phyloP scores from a whole-genome alignment of 1,139 yeast genomes.

The Saccharomyces hybrid region DNA sequence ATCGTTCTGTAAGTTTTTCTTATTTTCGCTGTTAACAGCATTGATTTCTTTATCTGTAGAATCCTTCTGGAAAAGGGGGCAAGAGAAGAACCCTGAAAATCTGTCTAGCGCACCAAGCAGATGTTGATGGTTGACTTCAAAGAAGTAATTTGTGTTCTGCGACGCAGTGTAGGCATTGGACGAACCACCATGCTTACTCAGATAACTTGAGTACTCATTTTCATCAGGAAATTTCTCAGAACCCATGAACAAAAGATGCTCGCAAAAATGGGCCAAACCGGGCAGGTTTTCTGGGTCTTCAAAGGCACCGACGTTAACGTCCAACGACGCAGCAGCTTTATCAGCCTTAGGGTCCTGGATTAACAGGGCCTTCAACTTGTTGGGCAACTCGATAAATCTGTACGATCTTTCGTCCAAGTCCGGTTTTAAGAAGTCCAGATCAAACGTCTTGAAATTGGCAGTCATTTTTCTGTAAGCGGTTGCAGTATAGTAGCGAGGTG shows the following conservation, averaged over 20 bases:
- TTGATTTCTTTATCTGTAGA: slow-evolving; percentile 88
- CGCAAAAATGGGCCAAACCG: slow-evolving; percentile 95
- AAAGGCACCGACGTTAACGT: slow-evolving; percentile 85
- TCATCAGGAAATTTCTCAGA: slow-evolving; percentile 86
- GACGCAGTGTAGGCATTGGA: slow-evolving; percentile 85
- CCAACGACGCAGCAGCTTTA: slow-evolving; percentile 86
- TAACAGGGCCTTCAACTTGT: slow-evolving; percentile 64
- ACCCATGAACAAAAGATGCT: slow-evolving; percentile 95
- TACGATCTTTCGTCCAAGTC: slow-evolving; percentile 70
- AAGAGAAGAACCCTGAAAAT: slow-evolving; percentile 84
- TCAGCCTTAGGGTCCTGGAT: slow-evolving; percentile 83
- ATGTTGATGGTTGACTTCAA: slow-evolving; percentile 70
- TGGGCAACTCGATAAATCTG: slow-evolving; percentile 56
- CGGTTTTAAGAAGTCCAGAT: slow-evolving; percentile 42
- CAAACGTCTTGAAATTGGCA: slow-evolving; percentile 11
- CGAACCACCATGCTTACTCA: slow-evolving; percentile 62
- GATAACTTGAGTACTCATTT: slow-evolving; percentile 73
- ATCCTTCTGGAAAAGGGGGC: slow-evolving; percentile 70
- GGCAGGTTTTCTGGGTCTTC: slow-evolving; percentile 67
- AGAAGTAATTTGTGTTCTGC: slow-evolving; percentile 84
- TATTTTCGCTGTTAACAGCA: slow-evolving; percentile 94
- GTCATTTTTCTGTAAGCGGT: neutral
- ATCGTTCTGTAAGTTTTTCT: slow-evolving; percentile 86
- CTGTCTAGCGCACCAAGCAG: slow-evolving; percentile 85
- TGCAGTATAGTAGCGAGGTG: neutral